phyloP scores from a whole-genome alignment of 176 grass and related monocot genomes.

The Ananas comosus region DNA sequence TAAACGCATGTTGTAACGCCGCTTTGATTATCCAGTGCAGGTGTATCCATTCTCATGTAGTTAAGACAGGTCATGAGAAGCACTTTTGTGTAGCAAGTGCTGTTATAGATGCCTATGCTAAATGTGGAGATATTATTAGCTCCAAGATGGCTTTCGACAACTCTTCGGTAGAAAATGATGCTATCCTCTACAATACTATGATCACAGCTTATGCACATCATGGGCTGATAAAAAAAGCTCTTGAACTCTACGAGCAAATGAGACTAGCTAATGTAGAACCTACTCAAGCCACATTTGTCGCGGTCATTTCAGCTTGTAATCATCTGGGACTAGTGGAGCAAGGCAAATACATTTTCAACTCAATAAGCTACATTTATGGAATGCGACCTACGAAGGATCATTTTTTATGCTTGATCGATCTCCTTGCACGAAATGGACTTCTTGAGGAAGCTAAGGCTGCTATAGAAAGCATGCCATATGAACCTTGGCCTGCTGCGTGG shows the following conservation, averaged over 20 bases:
- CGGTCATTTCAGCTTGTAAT: conserved; percentile 37
- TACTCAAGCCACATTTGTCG: conserved; percentile 48
- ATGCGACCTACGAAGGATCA: conserved; percentile 31
- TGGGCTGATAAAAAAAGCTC: conserved; percentile 24
- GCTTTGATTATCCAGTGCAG: conserved; percentile 32
- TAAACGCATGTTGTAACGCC: conserved; percentile 42
- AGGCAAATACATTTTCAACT: conserved; percentile 30
- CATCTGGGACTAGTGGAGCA: conserved; percentile 46
- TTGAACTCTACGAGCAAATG: conserved; percentile 37
- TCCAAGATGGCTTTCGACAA: conserved; percentile 21
- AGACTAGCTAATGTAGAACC: conserved; percentile 19
- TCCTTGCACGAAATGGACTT: conserved; percentile 42
- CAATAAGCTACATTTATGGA: conserved; percentile 27
- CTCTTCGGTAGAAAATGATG: conserved; percentile 18
- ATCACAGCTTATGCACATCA: conserved; percentile 55
- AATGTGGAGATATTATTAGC: conserved; percentile 36
- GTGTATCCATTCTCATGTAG: conserved; percentile 32
- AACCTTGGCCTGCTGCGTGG: conserved; percentile 47
- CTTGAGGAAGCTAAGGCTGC: conserved; percentile 29
- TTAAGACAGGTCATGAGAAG: conserved; percentile 31
- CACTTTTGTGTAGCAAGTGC: conserved; percentile 37
- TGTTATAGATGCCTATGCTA: conserved; percentile 51
- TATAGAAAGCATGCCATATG: conserved; percentile 38
- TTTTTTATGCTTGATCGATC: conserved; percentile 40
- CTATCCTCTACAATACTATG: conserved; percentile 52